These are phyloP conservation scores for Suhomyces sp. DNA, from an alignment of 805 yeast genomes.

Conservation along the genomic window DNA sequence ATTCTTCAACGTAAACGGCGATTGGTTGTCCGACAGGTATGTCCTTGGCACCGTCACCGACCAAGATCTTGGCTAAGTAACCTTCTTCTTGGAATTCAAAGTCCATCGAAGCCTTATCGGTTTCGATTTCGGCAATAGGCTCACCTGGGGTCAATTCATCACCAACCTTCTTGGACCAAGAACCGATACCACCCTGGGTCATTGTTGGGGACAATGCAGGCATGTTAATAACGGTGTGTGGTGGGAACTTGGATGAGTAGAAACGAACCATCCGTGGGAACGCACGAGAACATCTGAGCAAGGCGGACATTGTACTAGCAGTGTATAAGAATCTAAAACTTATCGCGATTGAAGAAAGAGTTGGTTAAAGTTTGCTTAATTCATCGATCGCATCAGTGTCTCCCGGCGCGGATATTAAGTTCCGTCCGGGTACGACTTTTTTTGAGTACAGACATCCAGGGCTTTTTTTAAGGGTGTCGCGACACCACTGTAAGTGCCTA, in stretches of 20 bases:
- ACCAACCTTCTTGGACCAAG: slow-evolving; percentile 89
- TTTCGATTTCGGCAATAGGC: slow-evolving; percentile 92
- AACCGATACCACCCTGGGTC: slow-evolving; percentile 91
- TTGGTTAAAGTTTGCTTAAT: slow-evolving; percentile 2
- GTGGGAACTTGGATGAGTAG: slow-evolving; percentile 58
- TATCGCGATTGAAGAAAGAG: neutral
- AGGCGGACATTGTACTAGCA: slow-evolving; percentile 27
- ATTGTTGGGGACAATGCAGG: slow-evolving; percentile 99
- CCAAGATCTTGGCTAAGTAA: slow-evolving; percentile 78
- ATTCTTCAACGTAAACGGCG: slow-evolving; percentile 92
- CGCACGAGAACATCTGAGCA: slow-evolving; percentile 34
- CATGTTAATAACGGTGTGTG: slow-evolving; percentile 89
- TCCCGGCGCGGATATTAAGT: slow-evolving; percentile 5
- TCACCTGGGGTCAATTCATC: slow-evolving; percentile 90
- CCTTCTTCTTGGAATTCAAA: slow-evolving; percentile 98
- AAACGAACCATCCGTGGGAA: slow-evolving; percentile 33
- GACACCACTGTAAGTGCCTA: too few relatives aligned
- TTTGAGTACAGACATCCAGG: neutral
- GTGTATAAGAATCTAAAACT: neutral
- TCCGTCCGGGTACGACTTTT: slow-evolving; percentile 1
- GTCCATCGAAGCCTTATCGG: slow-evolving; percentile 98
- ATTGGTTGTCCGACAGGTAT: slow-evolving; percentile 93
- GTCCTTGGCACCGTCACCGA: slow-evolving; percentile 83
- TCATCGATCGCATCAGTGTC: slow-evolving; percentile 8
- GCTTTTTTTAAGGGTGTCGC: neutral